phyloP scores from a whole-genome alignment of 495 filamentous ascomycete genomes.

The Penicillium cinerascens region DNA sequence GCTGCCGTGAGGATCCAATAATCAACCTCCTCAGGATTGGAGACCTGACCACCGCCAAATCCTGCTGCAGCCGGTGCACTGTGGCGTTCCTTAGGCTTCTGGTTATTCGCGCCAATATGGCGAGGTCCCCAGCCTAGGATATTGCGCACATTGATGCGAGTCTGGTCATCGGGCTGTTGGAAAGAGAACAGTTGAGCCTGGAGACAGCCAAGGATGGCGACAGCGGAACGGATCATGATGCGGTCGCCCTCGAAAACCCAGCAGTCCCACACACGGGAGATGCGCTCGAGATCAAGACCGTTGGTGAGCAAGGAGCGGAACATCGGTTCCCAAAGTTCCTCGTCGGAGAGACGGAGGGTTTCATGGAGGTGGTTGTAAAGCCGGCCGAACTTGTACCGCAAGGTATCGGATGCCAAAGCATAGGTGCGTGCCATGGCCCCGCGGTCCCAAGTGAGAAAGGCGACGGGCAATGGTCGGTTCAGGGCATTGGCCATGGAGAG shows the following conservation, averaged over 20 bases:
- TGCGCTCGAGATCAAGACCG: conserved; percentile 65
- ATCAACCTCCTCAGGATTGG: conserved; percentile 36
- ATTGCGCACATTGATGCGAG: conserved; percentile 32
- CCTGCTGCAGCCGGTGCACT: conserved; percentile 39
- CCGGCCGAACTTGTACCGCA: conserved; percentile 67
- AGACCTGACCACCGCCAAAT: conserved; percentile 40
- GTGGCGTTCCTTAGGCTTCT: conserved; percentile 37
- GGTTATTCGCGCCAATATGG: conserved; percentile 28
- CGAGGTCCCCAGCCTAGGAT: conserved; percentile 54
- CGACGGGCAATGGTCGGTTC: conserved; percentile 82
- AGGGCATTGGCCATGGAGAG: conserved; percentile 80
- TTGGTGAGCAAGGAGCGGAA: conserved; percentile 57
- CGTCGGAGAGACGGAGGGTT: conserved; percentile 40
- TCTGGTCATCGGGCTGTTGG: conserved; percentile 41
- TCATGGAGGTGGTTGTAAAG: conserved; percentile 65
- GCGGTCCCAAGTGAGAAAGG: conserved; percentile 77
- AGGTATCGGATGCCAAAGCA: conserved; percentile 63
- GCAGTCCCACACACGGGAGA: conserved; percentile 84
- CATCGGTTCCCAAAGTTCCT: conserved; percentile 55
- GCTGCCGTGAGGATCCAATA: conserved; percentile 44
- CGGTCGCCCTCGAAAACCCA: conserved; percentile 92
- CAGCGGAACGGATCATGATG: conserved; percentile 70
- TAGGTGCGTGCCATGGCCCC: conserved; percentile 70
- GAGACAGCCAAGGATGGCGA: conserved; percentile 63
- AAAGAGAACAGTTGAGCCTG: conserved; percentile 61